Base-by-base conservation (phyloP, 495 filamentous ascomycete species). In the Tuber umbilicatum region DNA sequence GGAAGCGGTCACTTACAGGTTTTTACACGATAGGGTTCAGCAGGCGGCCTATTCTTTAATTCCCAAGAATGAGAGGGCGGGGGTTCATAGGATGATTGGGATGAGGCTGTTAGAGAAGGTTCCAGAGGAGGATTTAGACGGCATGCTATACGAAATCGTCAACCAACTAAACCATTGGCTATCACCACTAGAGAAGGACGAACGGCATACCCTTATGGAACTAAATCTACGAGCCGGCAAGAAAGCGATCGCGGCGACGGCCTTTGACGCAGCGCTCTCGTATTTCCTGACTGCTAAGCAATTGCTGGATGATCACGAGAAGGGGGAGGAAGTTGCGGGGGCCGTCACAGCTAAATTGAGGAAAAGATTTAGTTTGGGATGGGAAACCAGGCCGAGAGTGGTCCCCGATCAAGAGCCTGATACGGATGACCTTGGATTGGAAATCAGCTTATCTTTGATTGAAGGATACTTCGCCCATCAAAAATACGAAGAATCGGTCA, bases 91-190 rank as follows among this genome's bases (percentile, higher is more conserved):
- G 38, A 80, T 80, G 78, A 80, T 82, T 73, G 81, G 81, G 38
- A 76, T 71, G 35, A 76, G 81, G 47, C 47, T 82, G 35, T 67
- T 82, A 38, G 80, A 78, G 68, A 82, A 45, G 64, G 75, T 81
- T 19, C 75, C 80, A 10, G 80, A 80, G 37, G 71, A 79, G 21
- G 77, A 82, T 38, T 47, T 82, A 45, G 80, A 78, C 35, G 69
- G 71, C 31, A 74, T 82, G 78, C 72, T 82, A n/a, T 82, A 82
- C 55, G 81, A 82, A 73, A 80, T 82, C 16, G 81, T 82, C 37
- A 82, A 82, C 41, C 81, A 82, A 50, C 81, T 82, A 41, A 82
- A 82, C 70, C 80, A 82, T 69, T 82, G 80, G 80, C 43, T 82
- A 31, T 78, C 81, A 38, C 81, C 81, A 68, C 47, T 82, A 71